These are phyloP conservation scores for Murraya paniculata DNA, from an alignment of 345 rosid species.

Conservation along the genomic window DNA sequence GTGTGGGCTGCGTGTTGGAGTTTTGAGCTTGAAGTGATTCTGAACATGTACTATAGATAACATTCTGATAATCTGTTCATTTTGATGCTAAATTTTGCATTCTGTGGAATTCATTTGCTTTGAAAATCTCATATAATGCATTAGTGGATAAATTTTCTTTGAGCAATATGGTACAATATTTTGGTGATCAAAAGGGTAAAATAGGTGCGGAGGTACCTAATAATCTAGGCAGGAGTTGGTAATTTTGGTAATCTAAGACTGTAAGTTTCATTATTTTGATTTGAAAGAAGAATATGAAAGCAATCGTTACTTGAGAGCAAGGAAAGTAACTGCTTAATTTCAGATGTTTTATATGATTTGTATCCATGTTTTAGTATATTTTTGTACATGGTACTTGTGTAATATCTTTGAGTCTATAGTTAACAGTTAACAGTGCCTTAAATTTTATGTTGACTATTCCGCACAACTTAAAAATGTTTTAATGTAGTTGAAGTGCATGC, in stretches of 20 bases:
- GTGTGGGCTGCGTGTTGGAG: neutral
- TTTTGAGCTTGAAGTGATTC: neutral
- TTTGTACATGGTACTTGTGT: neutral
- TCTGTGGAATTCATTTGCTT: neutral
- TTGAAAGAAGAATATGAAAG: neutral
- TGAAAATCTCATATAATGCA: neutral
- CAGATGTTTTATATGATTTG: neutral
- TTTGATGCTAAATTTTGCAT: neutral
- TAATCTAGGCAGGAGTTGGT: neutral
- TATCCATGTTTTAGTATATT: neutral
- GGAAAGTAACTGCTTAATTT: neutral
- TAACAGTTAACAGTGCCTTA: neutral
- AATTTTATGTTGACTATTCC: neutral
- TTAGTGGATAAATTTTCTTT: neutral
- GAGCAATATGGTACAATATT: neutral
- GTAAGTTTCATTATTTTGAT: neutral
- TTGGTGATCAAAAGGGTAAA: neutral
- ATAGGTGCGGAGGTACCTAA: neutral
- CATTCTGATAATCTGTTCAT: neutral
- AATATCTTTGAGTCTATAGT: neutral
- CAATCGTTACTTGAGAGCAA: neutral
- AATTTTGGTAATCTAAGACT: neutral
- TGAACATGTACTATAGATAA: neutral
- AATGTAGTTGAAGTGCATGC: neutral
- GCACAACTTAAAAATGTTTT: neutral